Evolutionary conservation across 768 basidiomycete species (phyloP).

Genomic region (Leccinum uliginosum): DNA sequence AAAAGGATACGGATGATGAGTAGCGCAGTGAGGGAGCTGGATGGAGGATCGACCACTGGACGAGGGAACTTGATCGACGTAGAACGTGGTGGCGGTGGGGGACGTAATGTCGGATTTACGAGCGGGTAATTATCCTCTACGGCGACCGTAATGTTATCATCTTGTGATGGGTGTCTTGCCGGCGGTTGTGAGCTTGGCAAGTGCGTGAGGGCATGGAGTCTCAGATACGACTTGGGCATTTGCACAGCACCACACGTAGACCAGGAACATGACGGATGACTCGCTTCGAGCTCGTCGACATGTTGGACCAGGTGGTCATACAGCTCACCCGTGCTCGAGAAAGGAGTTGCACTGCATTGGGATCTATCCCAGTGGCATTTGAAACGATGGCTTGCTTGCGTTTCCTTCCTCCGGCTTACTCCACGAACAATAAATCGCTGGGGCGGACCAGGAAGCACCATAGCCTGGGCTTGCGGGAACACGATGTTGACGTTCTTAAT

Average conservation of each 20-base stretch:
- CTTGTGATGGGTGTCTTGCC: slow-evolving; percentile 63
- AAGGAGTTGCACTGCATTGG: slow-evolving; percentile 46
- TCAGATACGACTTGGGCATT: slow-evolving; percentile 48
- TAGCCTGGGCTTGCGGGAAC: slow-evolving; percentile 82
- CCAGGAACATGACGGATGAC: slow-evolving; percentile 65
- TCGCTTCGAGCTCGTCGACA: slow-evolving; percentile 39
- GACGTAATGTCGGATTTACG: slow-evolving; percentile 60
- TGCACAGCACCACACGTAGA: slow-evolving; percentile 51
- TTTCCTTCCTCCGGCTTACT: slow-evolving; percentile 64
- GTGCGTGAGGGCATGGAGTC: slow-evolving; percentile 73
- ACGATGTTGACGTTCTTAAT: slow-evolving; percentile 89
- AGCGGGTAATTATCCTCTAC: slow-evolving; percentile 53
- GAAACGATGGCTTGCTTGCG: slow-evolving; percentile 55
- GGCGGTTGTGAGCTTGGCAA: slow-evolving; percentile 55
- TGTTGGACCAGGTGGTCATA: slow-evolving; percentile 69
- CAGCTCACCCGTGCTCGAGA: slow-evolving; percentile 55
- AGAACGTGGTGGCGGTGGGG: slow-evolving; percentile 66
- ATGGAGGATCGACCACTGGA: slow-evolving; percentile 61
- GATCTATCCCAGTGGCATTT: slow-evolving; percentile 75
- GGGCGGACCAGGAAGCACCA: slow-evolving; percentile 70
- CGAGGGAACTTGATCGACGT: slow-evolving; percentile 55
- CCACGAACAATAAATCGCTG: slow-evolving; percentile 87
- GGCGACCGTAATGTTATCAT: slow-evolving; percentile 69
- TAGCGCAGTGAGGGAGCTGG: slow-evolving; percentile 73
- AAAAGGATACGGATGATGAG: slow-evolving; percentile 83